Conservation (phyloP, 2,329 filamentous ascomycete genomes). For the Arthrinium puccinioides region DNA sequence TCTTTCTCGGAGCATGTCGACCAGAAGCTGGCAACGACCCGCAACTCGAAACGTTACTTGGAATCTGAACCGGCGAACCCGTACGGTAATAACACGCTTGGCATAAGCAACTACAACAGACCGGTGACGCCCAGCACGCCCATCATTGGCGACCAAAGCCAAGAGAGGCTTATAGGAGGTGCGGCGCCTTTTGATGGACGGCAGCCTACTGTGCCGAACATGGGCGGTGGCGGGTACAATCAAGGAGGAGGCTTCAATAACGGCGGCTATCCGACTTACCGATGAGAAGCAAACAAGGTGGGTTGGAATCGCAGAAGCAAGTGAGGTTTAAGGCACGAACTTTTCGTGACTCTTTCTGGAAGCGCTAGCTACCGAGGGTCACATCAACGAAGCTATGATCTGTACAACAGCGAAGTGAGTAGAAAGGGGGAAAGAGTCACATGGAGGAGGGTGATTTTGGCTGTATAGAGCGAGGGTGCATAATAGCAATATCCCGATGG, state of each 20-base stretch:
- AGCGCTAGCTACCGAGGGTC: too few species aligned
- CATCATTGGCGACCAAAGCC: conserved; percentile 21
- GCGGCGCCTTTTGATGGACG: conserved; percentile 30
- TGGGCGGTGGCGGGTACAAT: conserved; percentile 15
- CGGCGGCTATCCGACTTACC: conserved; percentile 2
- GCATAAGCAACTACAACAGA: conserved; percentile 19
- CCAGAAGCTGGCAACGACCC: conserved; percentile 15
- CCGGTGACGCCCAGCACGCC: conserved; percentile 28
- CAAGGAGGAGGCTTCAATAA: conserved; percentile 3
- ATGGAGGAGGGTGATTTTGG: neutral
- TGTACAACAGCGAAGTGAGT: too few species aligned
- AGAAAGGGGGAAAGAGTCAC: too few species aligned
- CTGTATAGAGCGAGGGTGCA: neutral
- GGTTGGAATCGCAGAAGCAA: too few species aligned
- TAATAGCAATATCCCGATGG: too few species aligned
- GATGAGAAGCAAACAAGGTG: too few species aligned
- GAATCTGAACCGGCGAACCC: conserved; percentile 15
- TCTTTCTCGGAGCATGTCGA: conserved; percentile 31
- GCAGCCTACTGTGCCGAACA: conserved; percentile 26
- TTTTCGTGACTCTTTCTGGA: too few species aligned
- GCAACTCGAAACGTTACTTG: conserved; percentile 25
- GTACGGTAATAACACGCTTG: conserved; percentile 10
- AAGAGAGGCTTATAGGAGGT: conserved; percentile 28
- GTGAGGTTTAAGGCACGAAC: too few species aligned
- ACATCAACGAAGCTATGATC: too few species aligned